A percentile compares a stretch with the other conserved stretches of the same genome.
These are phyloP conservation scores for Sorghum bicolor DNA, from an alignment of 176 grass and related monocot genomes.

Conservation along the genomic window Sorghum_bicolor_NCBIv3 NC_012876.2:12623501-12624000, in stretches of 20 bases:
- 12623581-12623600: constrained; percentile 43
- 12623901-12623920: not conserved
- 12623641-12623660: constrained; percentile 46
- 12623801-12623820: not conserved
- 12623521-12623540: constrained; percentile 75
- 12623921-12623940: not conserved
- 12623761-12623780: not conserved
- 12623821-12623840: not conserved
- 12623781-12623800: not conserved
- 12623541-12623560: constrained; percentile 80
- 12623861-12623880: not conserved
- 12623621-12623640: constrained; percentile 32
- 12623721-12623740: not conserved
- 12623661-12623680: constrained; percentile 52
- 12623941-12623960: not conserved
- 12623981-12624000: not conserved
- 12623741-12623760: not conserved
- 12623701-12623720: constrained; percentile 48
- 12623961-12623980: not conserved
- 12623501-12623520: not conserved
- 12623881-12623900: not conserved
- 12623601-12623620: constrained; percentile 50
- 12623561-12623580: constrained; percentile 67
- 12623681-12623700: constrained; percentile 54
- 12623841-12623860: not conserved